Evolutionary conservation across 2,329 filamentous ascomycete genomes (phyloP).

Genomic region (Cladosporium sphaerospermum): DNA sequence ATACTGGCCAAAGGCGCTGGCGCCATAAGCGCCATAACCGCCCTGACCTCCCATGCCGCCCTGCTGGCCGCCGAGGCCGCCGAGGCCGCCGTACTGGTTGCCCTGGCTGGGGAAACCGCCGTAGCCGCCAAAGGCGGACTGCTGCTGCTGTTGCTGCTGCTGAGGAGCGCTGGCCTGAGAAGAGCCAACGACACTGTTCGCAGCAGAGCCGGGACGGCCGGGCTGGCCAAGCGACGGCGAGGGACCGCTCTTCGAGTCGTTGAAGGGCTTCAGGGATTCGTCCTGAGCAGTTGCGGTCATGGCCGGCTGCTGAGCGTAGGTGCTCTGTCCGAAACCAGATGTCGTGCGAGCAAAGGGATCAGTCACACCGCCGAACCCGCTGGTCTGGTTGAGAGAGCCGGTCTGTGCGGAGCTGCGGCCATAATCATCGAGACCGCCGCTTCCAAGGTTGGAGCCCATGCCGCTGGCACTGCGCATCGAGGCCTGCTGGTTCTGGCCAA

Average conservation of each 20-base stretch:
- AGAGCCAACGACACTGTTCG: slow-evolving; percentile 50
- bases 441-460: slow-evolving; percentile 29
- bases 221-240: slow-evolving; percentile 56
- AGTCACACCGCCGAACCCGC: slow-evolving; percentile 47
- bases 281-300: slow-evolving; percentile 33
- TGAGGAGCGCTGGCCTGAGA: slow-evolving; percentile 30
- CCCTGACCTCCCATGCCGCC: slow-evolving; percentile 37
- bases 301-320: slow-evolving; percentile 41
- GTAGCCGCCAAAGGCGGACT: slow-evolving; percentile 52
- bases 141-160: slow-evolving; percentile 50
- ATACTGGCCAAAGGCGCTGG: slow-evolving; percentile 36
- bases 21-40: slow-evolving; percentile 37
- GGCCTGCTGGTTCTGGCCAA: slow-evolving; percentile 35
- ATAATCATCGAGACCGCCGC: slow-evolving; percentile 52
- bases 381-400: slow-evolving; percentile 47
- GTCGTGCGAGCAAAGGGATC: slow-evolving; percentile 56
- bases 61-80: slow-evolving; percentile 41
- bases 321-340: slow-evolving; percentile 49
- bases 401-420: slow-evolving; percentile 49
- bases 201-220: slow-evolving; percentile 57
- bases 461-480: slow-evolving; percentile 43
- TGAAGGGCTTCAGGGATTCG: slow-evolving; percentile 52
- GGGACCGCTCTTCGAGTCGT: slow-evolving; percentile 47
- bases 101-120: slow-evolving; percentile 43
- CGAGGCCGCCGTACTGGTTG: slow-evolving; percentile 48